A percentile compares a stretch with the other conserved stretches of the same genome.
These are phyloP conservation scores for Conticribra weissflogii DNA, from an alignment of 108 stramenopile species.

Conservation along the genomic window DNA sequence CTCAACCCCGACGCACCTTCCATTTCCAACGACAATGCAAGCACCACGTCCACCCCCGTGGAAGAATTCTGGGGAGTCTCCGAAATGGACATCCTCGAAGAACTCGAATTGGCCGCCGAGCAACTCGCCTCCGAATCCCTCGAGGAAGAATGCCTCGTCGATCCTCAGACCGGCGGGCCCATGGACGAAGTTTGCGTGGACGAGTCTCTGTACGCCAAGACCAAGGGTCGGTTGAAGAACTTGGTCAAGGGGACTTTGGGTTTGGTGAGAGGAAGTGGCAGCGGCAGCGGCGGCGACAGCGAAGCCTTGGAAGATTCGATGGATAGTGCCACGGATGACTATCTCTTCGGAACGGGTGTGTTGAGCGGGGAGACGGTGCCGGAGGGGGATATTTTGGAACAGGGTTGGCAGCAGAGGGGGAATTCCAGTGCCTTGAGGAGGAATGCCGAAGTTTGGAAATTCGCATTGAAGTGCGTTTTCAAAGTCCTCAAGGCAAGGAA, in stretches of 20 bases:
- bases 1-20: background rate
- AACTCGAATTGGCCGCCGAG: conserved; percentile 67
- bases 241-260: conserved; percentile 60
- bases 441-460: conserved; percentile 91
- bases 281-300: conserved; percentile 2
- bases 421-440: conserved; percentile 62
- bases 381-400: conserved; percentile 79
- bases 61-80: conserved; percentile 4
- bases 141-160: conserved; percentile 76
- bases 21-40: background rate
- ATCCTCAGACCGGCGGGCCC: conserved; percentile 53
- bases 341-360: conserved; percentile 17
- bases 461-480: conserved; percentile 81
- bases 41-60: background rate
- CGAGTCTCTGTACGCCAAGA: conserved; percentile 53
- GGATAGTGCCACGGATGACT: conserved; percentile 20
- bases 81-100: conserved; percentile 31
- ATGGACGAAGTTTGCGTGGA: conserved; percentile 73
- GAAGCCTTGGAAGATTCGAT: too few species aligned
- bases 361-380: conserved; percentile 37
- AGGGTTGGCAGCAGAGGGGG: conserved; percentile 80
- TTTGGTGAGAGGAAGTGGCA: conserved; percentile 45
- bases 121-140: conserved; percentile 54
- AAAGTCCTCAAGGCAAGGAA: conserved; percentile 75
- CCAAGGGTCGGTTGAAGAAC: conserved; percentile 58